Percentiles rank a stretch among this genome's conserved stretches.
These are phyloP conservation scores for Blastocystis sp. DNA, from an alignment of 352 stramenopile genomes.

Conservation along the genomic window DNA sequence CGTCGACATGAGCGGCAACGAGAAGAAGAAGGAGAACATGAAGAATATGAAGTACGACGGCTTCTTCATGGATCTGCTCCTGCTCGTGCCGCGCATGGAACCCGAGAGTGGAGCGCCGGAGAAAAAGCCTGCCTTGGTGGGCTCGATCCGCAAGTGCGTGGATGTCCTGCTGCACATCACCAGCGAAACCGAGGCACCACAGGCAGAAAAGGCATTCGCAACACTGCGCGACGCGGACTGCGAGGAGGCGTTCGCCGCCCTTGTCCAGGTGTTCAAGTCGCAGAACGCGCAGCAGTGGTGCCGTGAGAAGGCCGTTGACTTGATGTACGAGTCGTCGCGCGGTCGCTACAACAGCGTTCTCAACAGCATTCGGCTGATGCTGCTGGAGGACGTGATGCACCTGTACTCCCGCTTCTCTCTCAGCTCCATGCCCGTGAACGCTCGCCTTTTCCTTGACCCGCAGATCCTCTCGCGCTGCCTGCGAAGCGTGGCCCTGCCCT, in stretches of 20 bases:
- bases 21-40: conserved; percentile 41
- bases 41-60: conserved; percentile 27
- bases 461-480: neutral
- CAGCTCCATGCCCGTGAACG: neutral
- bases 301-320: neutral
- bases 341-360: conserved; percentile 14
- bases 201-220: neutral
- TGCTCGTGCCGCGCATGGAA: neutral
- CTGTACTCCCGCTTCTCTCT: conserved; percentile 13
- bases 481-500: neutral
- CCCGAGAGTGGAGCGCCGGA: neutral
- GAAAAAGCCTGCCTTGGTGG: neutral
- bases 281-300: neutral
- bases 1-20: neutral
- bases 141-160: neutral
- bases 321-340: conserved; percentile 1
- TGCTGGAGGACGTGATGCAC: conserved; percentile 3
- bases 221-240: conserved; percentile 1
- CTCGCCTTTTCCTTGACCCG: neutral
- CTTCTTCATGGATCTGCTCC: conserved; percentile 19
- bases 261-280: conserved; percentile 16
- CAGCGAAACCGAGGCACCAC: neutral
- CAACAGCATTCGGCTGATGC: conserved; percentile 23
- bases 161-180: neutral
- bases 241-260: conserved; percentile 1